A percentile compares a stretch with the other conserved stretches of the same genome.
phyloP scores from a whole-genome alignment of 371 early-diverging fungal genomes.

The Parasitella parasitica region DNA sequence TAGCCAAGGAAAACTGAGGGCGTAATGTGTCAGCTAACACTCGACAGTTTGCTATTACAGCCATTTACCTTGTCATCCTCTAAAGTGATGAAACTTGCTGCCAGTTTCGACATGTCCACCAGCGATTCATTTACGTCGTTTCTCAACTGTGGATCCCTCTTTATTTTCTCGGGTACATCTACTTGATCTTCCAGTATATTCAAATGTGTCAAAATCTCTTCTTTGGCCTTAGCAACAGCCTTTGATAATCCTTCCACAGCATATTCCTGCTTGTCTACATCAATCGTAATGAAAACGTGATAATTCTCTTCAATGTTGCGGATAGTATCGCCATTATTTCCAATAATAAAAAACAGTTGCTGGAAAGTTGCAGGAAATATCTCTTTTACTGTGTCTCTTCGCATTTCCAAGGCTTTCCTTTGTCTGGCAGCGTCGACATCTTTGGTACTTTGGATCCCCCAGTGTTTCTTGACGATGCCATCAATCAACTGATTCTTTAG shows the following conservation, averaged over 20 bases:
- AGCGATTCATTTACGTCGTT: conserved; percentile 9
- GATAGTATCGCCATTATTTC: conserved; percentile 32
- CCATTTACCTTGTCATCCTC: conserved; percentile 22
- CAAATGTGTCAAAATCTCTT: conserved; percentile 18
- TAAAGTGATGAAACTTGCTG: conserved; percentile 24
- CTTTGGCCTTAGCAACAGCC: conserved; percentile 19
- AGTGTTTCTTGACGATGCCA: conserved; percentile 19
- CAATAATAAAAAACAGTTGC: conserved; percentile 39
- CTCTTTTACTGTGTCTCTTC: conserved; percentile 1
- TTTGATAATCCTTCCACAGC: conserved; percentile 24
- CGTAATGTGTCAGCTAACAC: background rate
- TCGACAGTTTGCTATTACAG: too few species aligned
- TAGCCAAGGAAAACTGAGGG: conserved; percentile 32
- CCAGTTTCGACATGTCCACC: conserved; percentile 29
- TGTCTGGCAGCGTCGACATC: conserved; percentile 1
- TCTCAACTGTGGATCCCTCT: background rate
- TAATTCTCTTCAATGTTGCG: conserved; percentile 25
- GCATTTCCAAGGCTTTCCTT: conserved; percentile 6
- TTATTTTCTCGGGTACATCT: conserved; percentile 9
- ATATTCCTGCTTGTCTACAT: conserved; percentile 18
- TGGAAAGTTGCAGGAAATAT: conserved; percentile 19
- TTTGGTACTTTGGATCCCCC: conserved; percentile 25
- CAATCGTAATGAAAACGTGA: conserved; percentile 30
- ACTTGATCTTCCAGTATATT: conserved; percentile 11
- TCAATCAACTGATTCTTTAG: conserved; percentile 1